A percentile compares a stretch with the other conserved stretches of the same genome.
Conservation (phyloP, 2,329 filamentous ascomycete species). For the Cladorrhinum sp. region DNA sequence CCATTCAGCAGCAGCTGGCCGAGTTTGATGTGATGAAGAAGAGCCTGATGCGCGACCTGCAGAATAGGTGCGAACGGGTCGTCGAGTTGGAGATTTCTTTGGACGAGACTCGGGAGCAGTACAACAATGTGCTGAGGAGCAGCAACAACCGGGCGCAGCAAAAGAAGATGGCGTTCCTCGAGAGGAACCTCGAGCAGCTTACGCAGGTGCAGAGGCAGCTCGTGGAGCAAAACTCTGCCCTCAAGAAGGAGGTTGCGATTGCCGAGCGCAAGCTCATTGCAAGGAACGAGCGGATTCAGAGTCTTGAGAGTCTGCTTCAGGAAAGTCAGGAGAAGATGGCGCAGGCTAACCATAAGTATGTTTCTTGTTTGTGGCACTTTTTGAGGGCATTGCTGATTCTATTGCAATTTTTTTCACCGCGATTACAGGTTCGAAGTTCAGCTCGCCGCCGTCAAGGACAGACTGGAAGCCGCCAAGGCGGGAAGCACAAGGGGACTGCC, state of each 20-base stretch:
- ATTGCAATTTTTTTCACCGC: background rate
- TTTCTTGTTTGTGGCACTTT: conserved; percentile 26
- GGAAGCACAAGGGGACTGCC: conserved; percentile 79
- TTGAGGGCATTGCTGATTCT: conserved; percentile 1
- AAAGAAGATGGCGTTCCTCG: conserved; percentile 99
- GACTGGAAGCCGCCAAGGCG: conserved; percentile 89
- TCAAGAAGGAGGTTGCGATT: conserved; percentile 99
- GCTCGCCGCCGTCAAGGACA: conserved; percentile 94
- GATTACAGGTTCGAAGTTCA: conserved; percentile 84
- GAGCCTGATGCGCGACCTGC: conserved; percentile 95
- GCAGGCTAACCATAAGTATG: conserved; percentile 93
- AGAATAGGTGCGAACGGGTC: conserved; percentile 96
- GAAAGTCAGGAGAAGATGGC: conserved; percentile 99
- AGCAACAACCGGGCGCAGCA: conserved; percentile 98
- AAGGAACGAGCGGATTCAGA: conserved; percentile 93
- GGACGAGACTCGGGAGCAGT: conserved; percentile 96
- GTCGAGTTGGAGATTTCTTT: conserved; percentile 97
- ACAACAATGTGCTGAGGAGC: conserved; percentile 94
- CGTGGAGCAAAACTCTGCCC: conserved; percentile 91
- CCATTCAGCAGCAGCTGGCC: conserved; percentile 93
- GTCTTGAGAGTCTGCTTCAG: conserved; percentile 84
- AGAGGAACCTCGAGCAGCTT: conserved; percentile 95
- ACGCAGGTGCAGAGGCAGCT: conserved; percentile 96
- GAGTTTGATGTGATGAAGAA: conserved; percentile 99
- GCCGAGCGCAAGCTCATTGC: conserved; percentile 96